Conservation (phyloP, 345 rosid species). For the Populus nigra region DNA sequence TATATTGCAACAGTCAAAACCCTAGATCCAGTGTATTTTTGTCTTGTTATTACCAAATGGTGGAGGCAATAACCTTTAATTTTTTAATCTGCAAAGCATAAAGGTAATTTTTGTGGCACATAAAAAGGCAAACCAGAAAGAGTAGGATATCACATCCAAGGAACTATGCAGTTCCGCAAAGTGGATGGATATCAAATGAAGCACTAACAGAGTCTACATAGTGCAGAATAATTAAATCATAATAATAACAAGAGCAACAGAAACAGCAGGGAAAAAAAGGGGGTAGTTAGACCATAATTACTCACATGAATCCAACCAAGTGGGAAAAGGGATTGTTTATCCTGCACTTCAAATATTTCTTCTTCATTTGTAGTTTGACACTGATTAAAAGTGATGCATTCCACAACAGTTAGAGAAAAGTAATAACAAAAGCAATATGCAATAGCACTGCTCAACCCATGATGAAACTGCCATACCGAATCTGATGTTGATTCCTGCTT, state of each 20-base stretch:
- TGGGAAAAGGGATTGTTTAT: slow-evolving; percentile 84
- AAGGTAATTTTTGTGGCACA: neutral
- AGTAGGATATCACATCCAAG: neutral
- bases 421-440: neutral
- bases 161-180: neutral
- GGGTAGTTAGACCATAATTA: neutral
- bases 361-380: slow-evolving; percentile 97
- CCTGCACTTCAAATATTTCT: slow-evolving; percentile 97
- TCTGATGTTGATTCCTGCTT: slow-evolving; percentile 94
- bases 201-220: neutral
- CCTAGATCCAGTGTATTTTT: neutral
- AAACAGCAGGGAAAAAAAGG: neutral
- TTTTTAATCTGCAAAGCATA: neutral
- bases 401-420: neutral
- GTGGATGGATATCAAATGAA: neutral
- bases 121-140: neutral
- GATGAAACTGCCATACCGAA: slow-evolving; percentile 54
- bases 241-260: neutral
- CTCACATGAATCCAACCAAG: slow-evolving; percentile 99
- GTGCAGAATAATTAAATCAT: neutral
- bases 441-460: slow-evolving; percentile 5
- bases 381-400: slow-evolving; percentile 35
- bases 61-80: neutral
- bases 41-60: neutral
- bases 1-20: neutral